These are phyloP conservation scores for Picea sitchensis DNA, from an alignment of 75 land plant genomes.

Conservation along the genomic window DNA sequence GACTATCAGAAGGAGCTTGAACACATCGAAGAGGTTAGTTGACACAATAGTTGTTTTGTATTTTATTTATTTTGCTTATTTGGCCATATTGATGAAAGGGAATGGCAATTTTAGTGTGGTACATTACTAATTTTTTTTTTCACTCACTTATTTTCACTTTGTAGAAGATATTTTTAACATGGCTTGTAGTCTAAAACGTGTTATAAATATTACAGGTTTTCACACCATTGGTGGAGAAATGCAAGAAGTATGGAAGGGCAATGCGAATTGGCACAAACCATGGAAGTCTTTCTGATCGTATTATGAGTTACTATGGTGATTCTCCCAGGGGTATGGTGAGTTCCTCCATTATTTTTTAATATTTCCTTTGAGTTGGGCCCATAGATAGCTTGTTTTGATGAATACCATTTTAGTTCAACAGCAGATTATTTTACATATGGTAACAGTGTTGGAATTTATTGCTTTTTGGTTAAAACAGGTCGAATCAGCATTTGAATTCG, in stretches of 20 bases:
- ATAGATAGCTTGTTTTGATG: not conserved
- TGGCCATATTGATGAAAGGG: not conserved
- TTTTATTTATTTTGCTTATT: not conserved
- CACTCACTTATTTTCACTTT: not conserved
- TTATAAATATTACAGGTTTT: slow-evolving; percentile 54
- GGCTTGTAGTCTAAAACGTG: not conserved
- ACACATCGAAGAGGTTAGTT: slow-evolving; percentile 85
- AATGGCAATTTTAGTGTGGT: not conserved
- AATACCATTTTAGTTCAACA: not conserved
- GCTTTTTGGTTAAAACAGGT: slow-evolving; percentile 47
- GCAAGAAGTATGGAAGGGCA: slow-evolving; percentile 97
- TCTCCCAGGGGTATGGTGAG: slow-evolving; percentile 99
- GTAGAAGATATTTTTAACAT: not conserved
- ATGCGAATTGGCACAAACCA: slow-evolving; percentile 99
- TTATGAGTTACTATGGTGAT: slow-evolving; percentile 99
- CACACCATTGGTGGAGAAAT: slow-evolving; percentile 95
- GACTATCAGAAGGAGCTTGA: slow-evolving; percentile 95
- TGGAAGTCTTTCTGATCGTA: slow-evolving; percentile 98
- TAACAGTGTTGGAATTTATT: not conserved
- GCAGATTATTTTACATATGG: not conserved
- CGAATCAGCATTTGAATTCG: slow-evolving; percentile 99
- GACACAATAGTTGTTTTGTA: not conserved
- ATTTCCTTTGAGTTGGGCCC: not conserved
- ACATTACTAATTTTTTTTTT: not conserved
- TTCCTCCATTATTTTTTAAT: slow-evolving; percentile 1